A percentile compares a stretch with the other conserved stretches of the same genome.
phyloP scores from a whole-genome alignment of 352 stramenopile genomes.

The Phytophthora macrochlamydospora region DNA sequence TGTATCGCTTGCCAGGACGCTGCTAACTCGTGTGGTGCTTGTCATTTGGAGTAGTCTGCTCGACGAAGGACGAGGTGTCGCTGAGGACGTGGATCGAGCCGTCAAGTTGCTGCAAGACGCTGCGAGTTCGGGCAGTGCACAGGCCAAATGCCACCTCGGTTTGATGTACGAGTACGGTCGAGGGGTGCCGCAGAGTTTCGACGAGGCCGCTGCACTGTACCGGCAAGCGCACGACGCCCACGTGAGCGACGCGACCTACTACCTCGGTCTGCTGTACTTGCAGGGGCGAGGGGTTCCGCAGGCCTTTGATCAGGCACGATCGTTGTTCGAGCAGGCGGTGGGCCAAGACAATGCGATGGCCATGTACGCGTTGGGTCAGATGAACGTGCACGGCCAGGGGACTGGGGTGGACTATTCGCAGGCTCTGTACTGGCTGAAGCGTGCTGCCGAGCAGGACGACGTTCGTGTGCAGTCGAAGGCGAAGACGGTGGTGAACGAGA shows the following conservation, averaged over 20 bases:
- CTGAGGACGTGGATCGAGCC: conserved; percentile 34
- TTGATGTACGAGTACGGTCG: conserved; percentile 62
- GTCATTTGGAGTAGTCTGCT: conserved; percentile 31
- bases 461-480: conserved; percentile 33
- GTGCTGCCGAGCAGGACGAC: conserved; percentile 35
- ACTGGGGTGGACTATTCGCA: conserved; percentile 48
- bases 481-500: conserved; percentile 31
- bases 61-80: conserved; percentile 46
- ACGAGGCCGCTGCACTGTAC: conserved; percentile 43
- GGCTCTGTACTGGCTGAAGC: conserved; percentile 56
- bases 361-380: conserved; percentile 59
- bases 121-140: conserved; percentile 15
- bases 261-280: conserved; percentile 52
- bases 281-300: conserved; percentile 49
- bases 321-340: conserved; percentile 49
- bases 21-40: neutral
- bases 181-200: conserved; percentile 40
- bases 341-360: conserved; percentile 42
- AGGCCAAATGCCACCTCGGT: conserved; percentile 48
- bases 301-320: conserved; percentile 35
- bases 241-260: conserved; percentile 58
- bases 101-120: conserved; percentile 41
- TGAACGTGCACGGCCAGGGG: conserved; percentile 46
- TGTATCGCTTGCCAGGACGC: neutral
- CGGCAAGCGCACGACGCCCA: conserved; percentile 21